phyloP scores from a whole-genome alignment of 2,329 filamentous ascomycete genomes.

The Aspergillus ustus region DNA sequence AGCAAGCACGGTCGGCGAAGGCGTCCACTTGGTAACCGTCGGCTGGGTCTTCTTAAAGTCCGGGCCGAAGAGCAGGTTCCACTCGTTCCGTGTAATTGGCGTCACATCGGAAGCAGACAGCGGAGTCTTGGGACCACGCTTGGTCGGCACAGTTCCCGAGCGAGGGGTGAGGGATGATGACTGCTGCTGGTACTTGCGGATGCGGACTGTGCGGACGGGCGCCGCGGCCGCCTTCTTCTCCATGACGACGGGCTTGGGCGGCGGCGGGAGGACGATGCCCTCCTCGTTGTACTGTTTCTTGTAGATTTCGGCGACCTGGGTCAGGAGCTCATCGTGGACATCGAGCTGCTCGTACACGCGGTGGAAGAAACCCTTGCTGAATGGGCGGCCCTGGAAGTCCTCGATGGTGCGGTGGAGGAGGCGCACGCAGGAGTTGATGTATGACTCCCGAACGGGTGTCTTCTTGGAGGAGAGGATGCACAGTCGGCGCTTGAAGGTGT shows the following conservation, averaged over 20 bases:
- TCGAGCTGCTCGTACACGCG: constrained; percentile 49
- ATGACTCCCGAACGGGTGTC: constrained; percentile 37
- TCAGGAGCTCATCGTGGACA: constrained; percentile 42
- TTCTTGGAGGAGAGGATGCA: constrained; percentile 41
- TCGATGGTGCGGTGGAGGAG: constrained; percentile 47
- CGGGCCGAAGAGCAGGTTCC: constrained; percentile 44
- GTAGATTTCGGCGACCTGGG: constrained; percentile 42
- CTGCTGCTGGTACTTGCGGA: constrained; percentile 5
- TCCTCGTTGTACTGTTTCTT: constrained; percentile 40
- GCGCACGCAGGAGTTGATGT: constrained; percentile 45
- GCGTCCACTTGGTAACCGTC: constrained; percentile 44
- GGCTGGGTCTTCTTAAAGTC: constrained; percentile 36
- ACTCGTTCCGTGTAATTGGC: constrained; percentile 48
- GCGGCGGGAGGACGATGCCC: constrained; percentile 43
- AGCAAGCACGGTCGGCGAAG: constrained; percentile 38
- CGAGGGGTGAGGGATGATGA: constrained; percentile 25
- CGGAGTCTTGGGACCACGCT: constrained; percentile 45
- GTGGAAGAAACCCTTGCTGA: constrained; percentile 50
- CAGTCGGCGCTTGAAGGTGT: constrained; percentile 49
- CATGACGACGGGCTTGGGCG: constrained; percentile 14
- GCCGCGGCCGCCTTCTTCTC: constrained; percentile 22
- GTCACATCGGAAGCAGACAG: constrained; percentile 49
- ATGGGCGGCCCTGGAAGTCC: constrained; percentile 47
- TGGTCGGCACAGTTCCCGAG: constrained; percentile 21
- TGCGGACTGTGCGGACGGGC: constrained; percentile 30